Conservation (phyloP, 495 filamentous ascomycete species). For the Filosporella fistucella region DNA sequence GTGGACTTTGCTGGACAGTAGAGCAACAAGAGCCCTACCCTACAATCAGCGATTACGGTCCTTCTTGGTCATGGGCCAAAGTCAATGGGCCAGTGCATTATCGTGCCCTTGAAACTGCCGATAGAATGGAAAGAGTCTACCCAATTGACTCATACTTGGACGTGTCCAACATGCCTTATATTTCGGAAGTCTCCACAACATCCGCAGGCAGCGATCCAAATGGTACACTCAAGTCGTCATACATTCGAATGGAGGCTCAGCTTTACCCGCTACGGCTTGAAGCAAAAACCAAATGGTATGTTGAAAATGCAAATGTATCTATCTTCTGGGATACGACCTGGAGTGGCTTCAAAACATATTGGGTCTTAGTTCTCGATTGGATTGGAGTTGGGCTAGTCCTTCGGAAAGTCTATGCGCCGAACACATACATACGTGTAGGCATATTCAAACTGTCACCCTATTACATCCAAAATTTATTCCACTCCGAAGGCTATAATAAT, state of each 20-base stretch:
- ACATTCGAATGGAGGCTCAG: neutral
- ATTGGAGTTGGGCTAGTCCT: no score
- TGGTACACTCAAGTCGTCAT: slow-evolving; percentile 2
- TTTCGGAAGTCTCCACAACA: neutral
- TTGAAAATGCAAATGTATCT: neutral
- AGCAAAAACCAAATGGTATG: neutral
- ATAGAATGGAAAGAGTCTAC: neutral
- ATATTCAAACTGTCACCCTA: no score
- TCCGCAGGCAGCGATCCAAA: slow-evolving; percentile 7
- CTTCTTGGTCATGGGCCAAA: slow-evolving; percentile 13
- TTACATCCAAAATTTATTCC: no score
- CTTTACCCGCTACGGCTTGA: neutral
- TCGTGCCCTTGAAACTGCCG: neutral
- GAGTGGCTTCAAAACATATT: no score
- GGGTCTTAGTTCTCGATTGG: no score
- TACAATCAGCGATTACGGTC: neutral
- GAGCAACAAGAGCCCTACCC: neutral
- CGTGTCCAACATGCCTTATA: neutral
- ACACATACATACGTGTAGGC: no score
- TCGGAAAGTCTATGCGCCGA: no score
- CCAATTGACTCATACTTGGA: neutral
- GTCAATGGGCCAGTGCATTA: neutral
- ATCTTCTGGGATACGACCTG: no score
- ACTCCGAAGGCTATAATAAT: no score
- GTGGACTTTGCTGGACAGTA: slow-evolving; percentile 7